These are phyloP conservation scores for Bocquillonia castaneifolia DNA, from an alignment of 441 rosid species.

Conservation along the genomic window DNA sequence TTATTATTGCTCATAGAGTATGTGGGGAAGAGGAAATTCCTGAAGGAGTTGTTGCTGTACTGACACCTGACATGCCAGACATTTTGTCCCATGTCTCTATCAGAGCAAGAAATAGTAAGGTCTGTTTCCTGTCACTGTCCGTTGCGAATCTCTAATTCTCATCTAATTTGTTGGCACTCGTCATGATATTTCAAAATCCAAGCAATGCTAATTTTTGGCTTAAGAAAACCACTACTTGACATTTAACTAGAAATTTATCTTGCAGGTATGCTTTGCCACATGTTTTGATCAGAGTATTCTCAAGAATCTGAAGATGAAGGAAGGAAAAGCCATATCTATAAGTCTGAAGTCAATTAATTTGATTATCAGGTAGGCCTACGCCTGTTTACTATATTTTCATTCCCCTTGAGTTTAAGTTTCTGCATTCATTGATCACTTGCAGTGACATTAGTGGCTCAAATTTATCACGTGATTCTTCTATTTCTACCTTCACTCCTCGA, in stretches of 20 bases:
- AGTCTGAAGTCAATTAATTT: slow-evolving; percentile 41
- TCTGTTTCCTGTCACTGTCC: slow-evolving; percentile 19
- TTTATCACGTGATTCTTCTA: slow-evolving; percentile 35
- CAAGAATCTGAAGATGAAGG: slow-evolving; percentile 51
- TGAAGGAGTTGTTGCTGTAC: slow-evolving; percentile 69
- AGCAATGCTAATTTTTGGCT: slow-evolving; percentile 11
- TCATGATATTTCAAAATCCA: slow-evolving; percentile 14
- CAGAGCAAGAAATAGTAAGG: slow-evolving; percentile 82
- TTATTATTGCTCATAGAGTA: slow-evolving; percentile 58
- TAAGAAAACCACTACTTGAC: slow-evolving; percentile 3
- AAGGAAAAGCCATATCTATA: slow-evolving; percentile 61
- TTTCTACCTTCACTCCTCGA: slow-evolving; percentile 34
- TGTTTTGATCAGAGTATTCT: slow-evolving; percentile 65
- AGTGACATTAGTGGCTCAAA: slow-evolving; percentile 45
- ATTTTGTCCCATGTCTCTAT: slow-evolving; percentile 79
- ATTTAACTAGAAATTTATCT: slow-evolving; percentile 8
- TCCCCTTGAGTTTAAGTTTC: neutral
- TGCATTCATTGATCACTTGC: slow-evolving; percentile 28
- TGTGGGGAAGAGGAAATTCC: slow-evolving; percentile 88
- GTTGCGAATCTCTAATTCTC: neutral
- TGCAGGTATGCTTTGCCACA: slow-evolving; percentile 84
- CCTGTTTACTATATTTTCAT: slow-evolving; percentile 1
- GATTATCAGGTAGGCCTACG: slow-evolving; percentile 39
- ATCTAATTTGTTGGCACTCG: slow-evolving; percentile 4
- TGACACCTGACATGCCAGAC: slow-evolving; percentile 76